Percentiles rank a stretch among this genome's conserved stretches.
Evolutionary conservation across 176 grass and related monocot species (phyloP).

Genomic region (Lolium rigidum): DNA sequence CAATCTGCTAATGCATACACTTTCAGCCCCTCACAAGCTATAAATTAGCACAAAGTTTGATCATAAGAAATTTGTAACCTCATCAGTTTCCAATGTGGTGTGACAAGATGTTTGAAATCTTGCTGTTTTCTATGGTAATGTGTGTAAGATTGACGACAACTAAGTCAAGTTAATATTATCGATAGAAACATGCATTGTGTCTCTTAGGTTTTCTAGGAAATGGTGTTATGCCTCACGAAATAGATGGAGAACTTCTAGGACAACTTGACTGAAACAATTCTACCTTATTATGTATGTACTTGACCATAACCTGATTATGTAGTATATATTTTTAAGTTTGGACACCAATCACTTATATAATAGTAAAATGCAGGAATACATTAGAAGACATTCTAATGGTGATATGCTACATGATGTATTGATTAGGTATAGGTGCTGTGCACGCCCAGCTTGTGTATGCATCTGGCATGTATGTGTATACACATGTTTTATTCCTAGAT

Average conservation of each 20-base stretch:
- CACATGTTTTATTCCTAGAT: no score
- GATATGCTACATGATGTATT: background rate
- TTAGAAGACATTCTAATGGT: background rate
- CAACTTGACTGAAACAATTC: no score
- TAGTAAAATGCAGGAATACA: background rate
- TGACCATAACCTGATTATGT: no score
- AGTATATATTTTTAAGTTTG: background rate
- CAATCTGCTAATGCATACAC: background rate
- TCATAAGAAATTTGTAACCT: no score
- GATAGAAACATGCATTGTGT: background rate
- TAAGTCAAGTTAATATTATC: background rate
- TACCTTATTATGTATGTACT: no score
- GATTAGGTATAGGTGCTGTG: background rate
- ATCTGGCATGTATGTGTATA: background rate
- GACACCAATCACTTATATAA: background rate
- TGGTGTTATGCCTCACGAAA: no score
- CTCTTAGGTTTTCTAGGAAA: background rate
- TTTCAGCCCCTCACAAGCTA: background rate
- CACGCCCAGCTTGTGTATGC: background rate
- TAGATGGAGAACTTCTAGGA: no score
- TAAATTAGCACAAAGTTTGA: no score
- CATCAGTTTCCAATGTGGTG: no score
- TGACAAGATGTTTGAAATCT: background rate
- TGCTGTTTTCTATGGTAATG: background rate
- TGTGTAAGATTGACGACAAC: background rate